Base-by-base conservation (phyloP, 2,329 filamentous ascomycete genomes). In the Apiospora rasikravindrae region DNA sequence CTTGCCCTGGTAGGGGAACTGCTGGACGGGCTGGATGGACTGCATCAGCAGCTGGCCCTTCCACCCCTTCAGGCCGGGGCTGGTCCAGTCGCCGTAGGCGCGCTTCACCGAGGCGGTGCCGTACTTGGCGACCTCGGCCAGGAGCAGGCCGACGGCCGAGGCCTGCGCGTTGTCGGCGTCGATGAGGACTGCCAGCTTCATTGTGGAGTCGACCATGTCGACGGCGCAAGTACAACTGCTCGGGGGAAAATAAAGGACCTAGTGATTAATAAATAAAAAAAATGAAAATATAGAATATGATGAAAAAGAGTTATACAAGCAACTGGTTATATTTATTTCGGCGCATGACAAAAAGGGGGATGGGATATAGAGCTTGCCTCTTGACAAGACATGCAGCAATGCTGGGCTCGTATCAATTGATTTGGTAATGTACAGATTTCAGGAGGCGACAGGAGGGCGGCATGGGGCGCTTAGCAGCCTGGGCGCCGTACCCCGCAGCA, bases 81-180 rank as follows among this genome's bases (percentile, higher is more conserved):
- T 33, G 14, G 67, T 69, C 67, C 67, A 69, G 67, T 69, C 67
- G 10, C 67, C 67, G 26, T 69, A 69, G 3, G 67, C 67, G n/a
- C 67, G 67, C 44, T 49, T 45, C 24, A 69, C 67, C 8, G 44
- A 69, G 4, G 67, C 67, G 26, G 44, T 69, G 44, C 67, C 67
- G 67, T 51, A 69, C 26, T 69, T 69, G 67, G 67, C 67, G 13
- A 69, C 67, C 44, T 69, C 67, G 67, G 67, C 44, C 42, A 69
- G 67, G 13, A 69, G 67, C 2, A 49, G 29, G 4, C 67, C 67
- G 44, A 49, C 67, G 1, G 44, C 29, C 14, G 67, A 47, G 13
- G 67, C n/a, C 67, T 69, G 67, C 26, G 44, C 67, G 29, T 69
- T 69, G 67, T 69, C 67, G 67, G 67, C 67, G 44, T 69, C 67